Percentiles rank a stretch among this genome's conserved stretches.
phyloP scores from a whole-genome alignment of 441 rosid genomes.

The Dalechampia spathulata region DNA sequence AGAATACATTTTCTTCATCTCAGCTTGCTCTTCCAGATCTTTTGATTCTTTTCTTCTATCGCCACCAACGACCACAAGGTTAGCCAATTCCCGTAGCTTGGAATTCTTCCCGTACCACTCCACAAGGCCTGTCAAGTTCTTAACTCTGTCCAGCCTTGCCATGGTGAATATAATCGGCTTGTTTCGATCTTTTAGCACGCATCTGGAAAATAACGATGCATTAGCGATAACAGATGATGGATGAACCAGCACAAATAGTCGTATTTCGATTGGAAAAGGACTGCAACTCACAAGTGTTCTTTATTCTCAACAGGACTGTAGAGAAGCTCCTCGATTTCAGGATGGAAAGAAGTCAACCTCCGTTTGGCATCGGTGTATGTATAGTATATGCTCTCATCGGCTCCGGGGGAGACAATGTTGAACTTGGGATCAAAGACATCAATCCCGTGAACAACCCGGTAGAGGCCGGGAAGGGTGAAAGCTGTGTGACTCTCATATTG shows the following conservation, averaged over 20 bases:
- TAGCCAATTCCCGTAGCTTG: conserved; percentile 54
- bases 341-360: conserved; percentile 63
- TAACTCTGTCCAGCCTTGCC: conserved; percentile 96
- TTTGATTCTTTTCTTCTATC: conserved; percentile 78
- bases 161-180: conserved; percentile 90
- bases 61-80: conserved; percentile 91
- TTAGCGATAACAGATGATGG: too few relatives aligned
- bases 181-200: conserved; percentile 62
- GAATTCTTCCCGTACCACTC: conserved; percentile 90
- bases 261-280: not conserved
- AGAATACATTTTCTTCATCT: conserved; percentile 75
- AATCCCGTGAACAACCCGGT: conserved; percentile 91
- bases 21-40: conserved; percentile 77
- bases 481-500: conserved; percentile 97
- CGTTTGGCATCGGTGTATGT: conserved; percentile 62
- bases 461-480: conserved; percentile 89
- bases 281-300: conserved; percentile 66
- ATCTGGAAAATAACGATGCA: conserved; percentile 28
- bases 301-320: conserved; percentile 76
- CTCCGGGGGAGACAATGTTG: conserved; percentile 98
- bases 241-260: not conserved
- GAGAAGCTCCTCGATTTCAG: conserved; percentile 82
- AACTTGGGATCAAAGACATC: conserved; percentile 92
- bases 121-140: conserved; percentile 79
- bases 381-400: conserved; percentile 80